A percentile compares a stretch with the other conserved stretches of the same genome.
phyloP scores from a whole-genome alignment of 371 early-diverging fungal species.

The Circinella minor region DNA sequence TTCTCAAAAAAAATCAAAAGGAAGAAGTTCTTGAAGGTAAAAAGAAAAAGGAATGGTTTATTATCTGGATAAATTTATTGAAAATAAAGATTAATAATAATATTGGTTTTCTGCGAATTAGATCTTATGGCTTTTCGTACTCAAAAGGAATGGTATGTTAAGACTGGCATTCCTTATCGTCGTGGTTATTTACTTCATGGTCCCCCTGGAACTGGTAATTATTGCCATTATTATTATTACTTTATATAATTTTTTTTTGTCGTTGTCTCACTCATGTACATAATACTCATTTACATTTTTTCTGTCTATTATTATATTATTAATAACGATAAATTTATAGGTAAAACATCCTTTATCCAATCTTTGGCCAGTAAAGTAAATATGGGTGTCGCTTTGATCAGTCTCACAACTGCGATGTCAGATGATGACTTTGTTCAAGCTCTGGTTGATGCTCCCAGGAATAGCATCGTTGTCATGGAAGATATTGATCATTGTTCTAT shows the following conservation, averaged over 20 bases:
- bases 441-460: constrained; percentile 32
- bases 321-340: background rate
- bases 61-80: background rate
- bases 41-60: too few species aligned
- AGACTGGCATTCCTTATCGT: constrained; percentile 92
- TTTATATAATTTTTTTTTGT: too few species aligned
- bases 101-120: background rate
- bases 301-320: too few species aligned
- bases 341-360: constrained; percentile 65
- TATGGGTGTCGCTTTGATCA: constrained; percentile 49
- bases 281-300: too few species aligned
- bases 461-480: constrained; percentile 49
- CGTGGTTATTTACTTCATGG: constrained; percentile 82
- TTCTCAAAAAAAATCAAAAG: constrained; percentile 45
- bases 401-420: constrained; percentile 34
- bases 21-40: constrained; percentile 31
- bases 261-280: too few species aligned
- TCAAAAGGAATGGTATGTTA: constrained; percentile 77
- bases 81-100: background rate
- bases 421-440: constrained; percentile 39
- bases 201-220: constrained; percentile 68
- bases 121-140: constrained; percentile 43
- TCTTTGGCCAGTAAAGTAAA: constrained; percentile 60
- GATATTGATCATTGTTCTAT: constrained; percentile 55
- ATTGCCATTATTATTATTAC: too few species aligned